phyloP scores from a whole-genome alignment of 331 rosid genomes.

The Acacia pycnantha region DNA sequence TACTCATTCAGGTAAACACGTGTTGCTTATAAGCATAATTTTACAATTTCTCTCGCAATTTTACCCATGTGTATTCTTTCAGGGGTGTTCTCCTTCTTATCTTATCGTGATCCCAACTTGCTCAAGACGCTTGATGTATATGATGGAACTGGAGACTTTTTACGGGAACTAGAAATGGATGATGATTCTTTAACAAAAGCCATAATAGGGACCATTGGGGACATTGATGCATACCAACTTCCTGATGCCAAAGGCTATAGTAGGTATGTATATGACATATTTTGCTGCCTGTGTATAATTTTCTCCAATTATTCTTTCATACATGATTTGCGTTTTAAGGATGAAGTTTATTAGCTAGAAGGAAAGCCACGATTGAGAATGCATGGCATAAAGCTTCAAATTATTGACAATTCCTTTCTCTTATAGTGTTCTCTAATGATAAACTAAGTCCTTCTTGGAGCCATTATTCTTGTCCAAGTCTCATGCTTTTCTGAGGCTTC shows the following conservation, averaged over 20 bases:
- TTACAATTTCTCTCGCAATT: constrained; percentile 17
- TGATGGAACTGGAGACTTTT: constrained; percentile 86
- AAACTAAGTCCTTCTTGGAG: not conserved
- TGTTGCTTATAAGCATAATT: not conserved
- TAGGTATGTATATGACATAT: constrained; percentile 52
- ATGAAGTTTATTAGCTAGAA: not conserved
- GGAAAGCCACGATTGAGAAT: not conserved
- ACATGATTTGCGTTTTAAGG: not conserved
- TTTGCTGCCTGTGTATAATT: not conserved
- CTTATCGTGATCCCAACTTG: constrained; percentile 96
- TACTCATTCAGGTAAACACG: constrained; percentile 75
- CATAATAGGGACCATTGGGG: constrained; percentile 96
- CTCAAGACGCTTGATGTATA: constrained; percentile 90
- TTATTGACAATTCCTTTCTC: not conserved
- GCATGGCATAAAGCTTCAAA: not conserved
- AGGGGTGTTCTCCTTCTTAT: constrained; percentile 94
- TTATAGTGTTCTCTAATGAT: not conserved
- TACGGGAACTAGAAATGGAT: constrained; percentile 74
- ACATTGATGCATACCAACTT: constrained; percentile 91
- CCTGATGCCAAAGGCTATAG: constrained; percentile 99
- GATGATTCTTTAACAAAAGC: constrained; percentile 78
- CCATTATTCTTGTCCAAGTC: not conserved
- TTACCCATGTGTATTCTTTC: constrained; percentile 23
- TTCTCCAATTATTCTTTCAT: not conserved
- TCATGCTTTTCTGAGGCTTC: not conserved